Evolutionary conservation across 2,329 filamentous ascomycete species (phyloP), one percentile per base, ranked within the genome.

Genomic region (Claviceps sp.): DNA sequence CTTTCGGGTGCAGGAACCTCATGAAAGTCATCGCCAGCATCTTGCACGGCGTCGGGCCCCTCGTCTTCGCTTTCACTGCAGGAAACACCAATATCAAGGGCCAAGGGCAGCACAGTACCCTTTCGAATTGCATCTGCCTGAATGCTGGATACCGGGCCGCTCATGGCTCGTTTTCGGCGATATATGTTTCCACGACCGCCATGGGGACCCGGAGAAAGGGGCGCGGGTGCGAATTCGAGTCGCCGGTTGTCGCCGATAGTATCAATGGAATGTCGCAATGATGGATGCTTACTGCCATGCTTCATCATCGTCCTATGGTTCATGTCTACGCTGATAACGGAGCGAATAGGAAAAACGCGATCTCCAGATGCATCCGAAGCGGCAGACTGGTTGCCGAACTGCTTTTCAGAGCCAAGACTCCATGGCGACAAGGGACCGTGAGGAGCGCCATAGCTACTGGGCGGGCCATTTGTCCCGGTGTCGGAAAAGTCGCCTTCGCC

Each of bases 291-390:
- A 54, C 68, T 68, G n/a, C 70, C 68, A 11, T 72, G 70, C 46
- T 58, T 61, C 5, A 65, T 60, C 55, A 61, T 73, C 69, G 67
- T 65, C 49, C 57, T 58, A 48, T 65, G 67, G n/a, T 54, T 51
- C 6, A 79, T 78, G 58, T 87, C 82, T 42, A 90, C 79, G 6
- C 80, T 86, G 24, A 91, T 73, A 44, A 87, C 82, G n/a, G 85
- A 89, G 48, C 85, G 79, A 36, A 91, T 85, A n/a, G 87, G 87
- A 52, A 87, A 91, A 5, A 91, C 84, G 51, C 85, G 77, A 60
- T 90, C 75, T 36, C 65, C 63, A 30, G 66, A 68, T 24, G 65
- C 62, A 50, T 69, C 67, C n/a, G 67, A 68, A 47, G 60, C 56
- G 11, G 58, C 57, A 2, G 65, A 68, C 22, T 55, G 61, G 41